Conservation (phyloP, 2,329 filamentous ascomycete species). For the Teratosphaeria viscida region DNA sequence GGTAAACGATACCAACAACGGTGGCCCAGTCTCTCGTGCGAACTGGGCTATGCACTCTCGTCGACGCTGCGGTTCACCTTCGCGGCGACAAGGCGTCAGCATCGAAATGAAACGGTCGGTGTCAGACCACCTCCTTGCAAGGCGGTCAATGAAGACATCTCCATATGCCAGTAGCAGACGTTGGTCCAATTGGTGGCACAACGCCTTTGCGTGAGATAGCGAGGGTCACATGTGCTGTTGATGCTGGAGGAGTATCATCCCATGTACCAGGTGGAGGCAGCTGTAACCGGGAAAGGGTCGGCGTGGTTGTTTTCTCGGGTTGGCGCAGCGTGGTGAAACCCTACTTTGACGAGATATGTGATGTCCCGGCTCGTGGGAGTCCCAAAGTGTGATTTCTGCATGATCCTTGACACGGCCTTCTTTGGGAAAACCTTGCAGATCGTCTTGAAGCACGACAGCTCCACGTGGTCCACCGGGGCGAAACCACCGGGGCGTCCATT, state of each 20-base stretch:
- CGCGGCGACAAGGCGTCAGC: background rate
- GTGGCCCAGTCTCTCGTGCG: background rate
- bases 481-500: background rate
- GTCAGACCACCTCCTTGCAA: background rate
- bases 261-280: background rate
- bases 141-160: background rate
- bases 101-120: background rate
- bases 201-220: background rate
- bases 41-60: background rate
- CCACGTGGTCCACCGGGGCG: background rate
- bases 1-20: background rate
- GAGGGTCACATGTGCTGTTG: background rate
- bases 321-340: background rate
- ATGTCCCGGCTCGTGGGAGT: background rate
- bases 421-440: background rate
- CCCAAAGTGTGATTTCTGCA: background rate
- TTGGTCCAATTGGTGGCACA: background rate
- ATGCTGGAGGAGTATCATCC: background rate
- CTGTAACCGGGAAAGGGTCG: background rate
- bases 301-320: background rate
- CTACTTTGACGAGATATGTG: background rate
- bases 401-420: background rate
- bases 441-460: background rate
- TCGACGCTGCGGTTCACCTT: background rate
- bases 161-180: background rate